These are phyloP conservation scores for Colletotrichum tofieldiae DNA, from an alignment of 2,329 filamentous ascomycete genomes.

Conservation along the genomic window DNA sequence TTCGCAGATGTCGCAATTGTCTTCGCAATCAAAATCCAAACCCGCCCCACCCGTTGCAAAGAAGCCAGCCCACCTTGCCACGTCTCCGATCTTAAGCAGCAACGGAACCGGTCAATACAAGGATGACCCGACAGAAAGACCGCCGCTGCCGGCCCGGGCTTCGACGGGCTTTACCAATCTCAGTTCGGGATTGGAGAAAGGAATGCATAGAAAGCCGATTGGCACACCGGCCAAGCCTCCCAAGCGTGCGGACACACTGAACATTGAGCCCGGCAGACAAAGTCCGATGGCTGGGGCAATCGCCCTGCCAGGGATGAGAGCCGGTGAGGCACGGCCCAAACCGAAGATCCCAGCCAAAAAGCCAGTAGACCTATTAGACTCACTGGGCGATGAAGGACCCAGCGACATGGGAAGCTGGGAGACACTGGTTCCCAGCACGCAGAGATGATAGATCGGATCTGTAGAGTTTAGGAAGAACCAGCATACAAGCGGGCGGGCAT, in stretches of 20 bases:
- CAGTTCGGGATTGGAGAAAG: constrained; percentile 11
- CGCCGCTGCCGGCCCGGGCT: constrained; percentile 38
- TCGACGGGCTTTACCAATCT: constrained; percentile 36
- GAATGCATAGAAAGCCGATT: constrained; percentile 28
- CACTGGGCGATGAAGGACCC: constrained; percentile 62
- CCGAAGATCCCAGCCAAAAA: constrained; percentile 39
- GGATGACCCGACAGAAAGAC: constrained; percentile 46
- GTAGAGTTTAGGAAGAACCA: neutral
- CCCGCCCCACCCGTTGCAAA: constrained; percentile 72
- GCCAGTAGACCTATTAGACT: constrained; percentile 61
- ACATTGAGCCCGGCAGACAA: constrained; percentile 28
- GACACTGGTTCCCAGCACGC: constrained; percentile 64
- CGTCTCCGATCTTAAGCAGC: constrained; percentile 48
- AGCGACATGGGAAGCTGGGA: constrained; percentile 68
- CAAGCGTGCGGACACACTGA: constrained; percentile 26
- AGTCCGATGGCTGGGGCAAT: constrained; percentile 39
- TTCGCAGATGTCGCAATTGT: constrained; percentile 53
- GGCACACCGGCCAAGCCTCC: constrained; percentile 32
- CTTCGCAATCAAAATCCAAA: constrained; percentile 55
- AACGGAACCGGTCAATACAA: constrained; percentile 40
- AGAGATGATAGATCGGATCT: constrained; percentile 20
- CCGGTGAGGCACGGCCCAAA: constrained; percentile 32
- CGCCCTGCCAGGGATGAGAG: constrained; percentile 40
- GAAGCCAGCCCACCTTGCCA: constrained; percentile 72
- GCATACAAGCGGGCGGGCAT: neutral